Evolutionary conservation across 2,329 filamentous ascomycete genomes (phyloP).

Genomic region (Monosporascus sp.): DNA sequence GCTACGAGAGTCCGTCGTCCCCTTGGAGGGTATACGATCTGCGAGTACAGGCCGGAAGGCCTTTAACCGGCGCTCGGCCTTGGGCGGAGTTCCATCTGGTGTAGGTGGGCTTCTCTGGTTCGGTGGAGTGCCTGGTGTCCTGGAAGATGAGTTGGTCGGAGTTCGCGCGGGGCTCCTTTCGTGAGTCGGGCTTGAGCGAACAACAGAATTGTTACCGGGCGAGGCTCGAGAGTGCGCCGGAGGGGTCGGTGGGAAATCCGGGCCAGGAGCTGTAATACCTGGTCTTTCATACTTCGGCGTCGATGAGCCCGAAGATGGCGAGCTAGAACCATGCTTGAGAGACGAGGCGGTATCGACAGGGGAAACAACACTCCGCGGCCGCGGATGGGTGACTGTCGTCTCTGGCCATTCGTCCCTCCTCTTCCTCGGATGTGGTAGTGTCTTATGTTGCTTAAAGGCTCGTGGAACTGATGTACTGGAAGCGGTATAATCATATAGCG

Average conservation of each 20-base stretch:
- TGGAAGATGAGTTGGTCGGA: constrained; percentile 31
- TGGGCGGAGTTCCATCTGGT: constrained; percentile 69
- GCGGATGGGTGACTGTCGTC: constrained; percentile 7
- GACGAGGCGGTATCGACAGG: constrained; percentile 23
- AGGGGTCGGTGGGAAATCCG: constrained; percentile 56
- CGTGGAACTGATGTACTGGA: constrained; percentile 19
- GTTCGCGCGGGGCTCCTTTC: constrained; percentile 33
- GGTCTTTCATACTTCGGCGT: constrained; percentile 36
- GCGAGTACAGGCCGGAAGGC: constrained; percentile 39
- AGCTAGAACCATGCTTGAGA: constrained; percentile 14
- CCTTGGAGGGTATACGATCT: constrained; percentile 46
- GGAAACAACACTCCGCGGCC: constrained; percentile 15
- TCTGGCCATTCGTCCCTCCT: constrained; percentile 11
- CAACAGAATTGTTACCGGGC: constrained; percentile 43
- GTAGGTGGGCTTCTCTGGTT: constrained; percentile 66
- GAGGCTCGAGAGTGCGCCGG: constrained; percentile 55
- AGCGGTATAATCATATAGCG: constrained; percentile 18
- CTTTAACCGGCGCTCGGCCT: constrained; percentile 38
- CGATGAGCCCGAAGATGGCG: constrained; percentile 32
- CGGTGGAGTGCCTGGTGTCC: constrained; percentile 53
- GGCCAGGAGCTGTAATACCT: constrained; percentile 34
- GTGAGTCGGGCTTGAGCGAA: constrained; percentile 36
- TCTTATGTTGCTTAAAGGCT: constrained; percentile 33
- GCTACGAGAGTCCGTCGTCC: constrained; percentile 54
- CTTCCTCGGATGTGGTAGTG: constrained; percentile 31